Evolutionary conservation across 306 rosid genomes (phyloP).

Genomic region (Hippophae rhamnoides): DNA sequence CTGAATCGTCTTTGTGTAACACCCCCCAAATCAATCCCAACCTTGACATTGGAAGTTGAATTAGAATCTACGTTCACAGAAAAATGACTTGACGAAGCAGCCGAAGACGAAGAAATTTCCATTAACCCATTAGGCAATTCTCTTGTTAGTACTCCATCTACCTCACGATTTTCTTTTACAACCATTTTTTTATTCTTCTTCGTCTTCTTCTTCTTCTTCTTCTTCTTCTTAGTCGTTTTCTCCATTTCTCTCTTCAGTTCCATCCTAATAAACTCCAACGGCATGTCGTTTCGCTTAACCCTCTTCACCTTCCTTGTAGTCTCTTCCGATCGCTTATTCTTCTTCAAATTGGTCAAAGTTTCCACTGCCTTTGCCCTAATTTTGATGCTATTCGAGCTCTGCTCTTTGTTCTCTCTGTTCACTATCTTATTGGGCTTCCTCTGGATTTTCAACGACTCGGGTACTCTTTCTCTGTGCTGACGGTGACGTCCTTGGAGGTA

Average conservation of each 20-base stretch:
- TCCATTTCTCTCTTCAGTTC: constrained; percentile 73
- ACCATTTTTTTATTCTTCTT: constrained; percentile 8
- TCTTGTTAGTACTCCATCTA: constrained; percentile 46
- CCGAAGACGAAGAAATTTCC: constrained; percentile 65
- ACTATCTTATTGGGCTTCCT: constrained; percentile 26
- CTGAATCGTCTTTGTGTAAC: constrained; percentile 56
- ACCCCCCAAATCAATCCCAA: constrained; percentile 33
- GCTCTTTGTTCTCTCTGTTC: constrained; percentile 21
- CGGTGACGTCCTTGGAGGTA: constrained; percentile 77
- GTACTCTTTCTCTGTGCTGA: constrained; percentile 70
- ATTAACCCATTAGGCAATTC: constrained; percentile 83
- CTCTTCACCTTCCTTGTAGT: constrained; percentile 28
- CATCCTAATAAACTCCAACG: constrained; percentile 81
- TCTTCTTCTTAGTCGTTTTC: constrained; percentile 41
- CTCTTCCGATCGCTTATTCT: constrained; percentile 44
- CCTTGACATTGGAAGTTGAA: constrained; percentile 44
- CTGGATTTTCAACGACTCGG: constrained; percentile 75
- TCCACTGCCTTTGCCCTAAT: constrained; percentile 47
- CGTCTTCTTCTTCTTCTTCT: constrained; percentile 19
- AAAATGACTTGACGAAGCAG: constrained; percentile 27
- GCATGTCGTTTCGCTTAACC: constrained; percentile 41
- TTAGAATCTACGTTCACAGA: constrained; percentile 52
- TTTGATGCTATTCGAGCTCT: constrained; percentile 25
- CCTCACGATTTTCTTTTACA: constrained; percentile 33
- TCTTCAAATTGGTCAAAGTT: constrained; percentile 36